A percentile compares a stretch with the other conserved stretches of the same genome.
Evolutionary conservation across 257 asterid species (phyloP).

Genomic region (Orobanche coerulescens): DNA sequence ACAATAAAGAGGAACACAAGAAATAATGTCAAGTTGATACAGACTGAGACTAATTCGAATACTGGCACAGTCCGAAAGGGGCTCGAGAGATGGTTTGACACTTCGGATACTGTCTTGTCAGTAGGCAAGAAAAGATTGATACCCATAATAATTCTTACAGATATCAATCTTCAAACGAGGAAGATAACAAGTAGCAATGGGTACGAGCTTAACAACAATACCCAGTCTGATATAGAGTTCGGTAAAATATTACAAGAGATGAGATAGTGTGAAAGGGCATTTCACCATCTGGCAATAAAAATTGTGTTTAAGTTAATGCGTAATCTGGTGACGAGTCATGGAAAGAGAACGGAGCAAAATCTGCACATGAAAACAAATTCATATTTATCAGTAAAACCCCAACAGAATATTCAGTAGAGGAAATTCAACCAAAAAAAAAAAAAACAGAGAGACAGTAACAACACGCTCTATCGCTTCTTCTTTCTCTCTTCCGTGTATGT

Average conservation of each 20-base stretch:
- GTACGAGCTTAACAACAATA: conserved; percentile 19
- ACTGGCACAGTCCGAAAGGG: conserved; percentile 32
- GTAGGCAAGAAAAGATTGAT: conserved; percentile 33
- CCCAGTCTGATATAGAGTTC: neutral
- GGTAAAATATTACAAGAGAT: conserved; percentile 22
- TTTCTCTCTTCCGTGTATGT: conserved; percentile 21
- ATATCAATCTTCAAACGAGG: conserved; percentile 36
- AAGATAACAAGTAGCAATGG: conserved; percentile 22
- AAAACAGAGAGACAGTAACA: neutral
- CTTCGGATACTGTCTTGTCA: conserved; percentile 11
- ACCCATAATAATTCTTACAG: conserved; percentile 36
- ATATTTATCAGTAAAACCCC: conserved; percentile 26
- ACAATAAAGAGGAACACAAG: conserved; percentile 47
- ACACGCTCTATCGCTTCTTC: conserved; percentile 18
- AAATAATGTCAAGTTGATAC: conserved; percentile 50
- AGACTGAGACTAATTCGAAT: conserved; percentile 52
- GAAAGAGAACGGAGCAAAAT: conserved; percentile 17
- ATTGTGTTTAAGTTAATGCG: conserved; percentile 18
- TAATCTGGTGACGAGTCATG: conserved; percentile 32
- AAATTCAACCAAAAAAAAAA: neutral
- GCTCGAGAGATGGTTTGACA: conserved; percentile 15
- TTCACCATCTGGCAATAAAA: conserved; percentile 48
- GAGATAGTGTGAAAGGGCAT: conserved; percentile 42
- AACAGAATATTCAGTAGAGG: conserved; percentile 12
- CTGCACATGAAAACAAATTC: conserved; percentile 43